Evolutionary conservation across 2,329 filamentous ascomycete genomes (phyloP).

Genomic region (Diaporthe velutina): DNA sequence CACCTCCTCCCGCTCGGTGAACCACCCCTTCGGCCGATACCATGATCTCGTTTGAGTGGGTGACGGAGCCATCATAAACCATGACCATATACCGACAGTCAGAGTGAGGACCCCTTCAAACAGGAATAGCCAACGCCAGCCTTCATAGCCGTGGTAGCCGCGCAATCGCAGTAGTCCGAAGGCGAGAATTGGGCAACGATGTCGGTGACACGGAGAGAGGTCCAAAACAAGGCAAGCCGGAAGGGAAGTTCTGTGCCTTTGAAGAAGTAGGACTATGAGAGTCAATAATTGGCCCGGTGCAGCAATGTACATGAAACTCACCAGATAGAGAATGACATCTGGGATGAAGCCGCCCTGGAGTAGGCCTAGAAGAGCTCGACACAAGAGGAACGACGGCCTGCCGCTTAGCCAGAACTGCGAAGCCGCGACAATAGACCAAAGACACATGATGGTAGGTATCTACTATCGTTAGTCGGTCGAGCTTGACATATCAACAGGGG

Average conservation of each 20-base stretch:
- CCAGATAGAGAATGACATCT: slow-evolving; percentile 50
- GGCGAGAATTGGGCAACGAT: slow-evolving; percentile 51
- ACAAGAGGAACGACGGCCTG: slow-evolving; percentile 47
- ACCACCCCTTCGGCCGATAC: slow-evolving; percentile 64
- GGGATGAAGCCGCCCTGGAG: slow-evolving; percentile 53
- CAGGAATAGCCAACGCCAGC: slow-evolving; percentile 62
- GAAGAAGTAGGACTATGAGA: slow-evolving; percentile 48
- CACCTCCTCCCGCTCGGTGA: slow-evolving; percentile 62
- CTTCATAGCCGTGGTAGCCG: slow-evolving; percentile 48
- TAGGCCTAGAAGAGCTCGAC: slow-evolving; percentile 49
- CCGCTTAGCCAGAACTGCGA: slow-evolving; percentile 49
- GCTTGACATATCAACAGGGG: rapidly evolving
- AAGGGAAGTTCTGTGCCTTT: slow-evolving; percentile 49
- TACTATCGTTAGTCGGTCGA: not conserved
- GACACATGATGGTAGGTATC: slow-evolving; percentile 52
- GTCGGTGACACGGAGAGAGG: slow-evolving; percentile 47
- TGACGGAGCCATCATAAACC: slow-evolving; percentile 60
- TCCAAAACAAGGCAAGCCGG: slow-evolving; percentile 52
- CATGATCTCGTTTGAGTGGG: slow-evolving; percentile 57
- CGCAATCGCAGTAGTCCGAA: slow-evolving; percentile 51
- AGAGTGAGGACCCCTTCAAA: slow-evolving; percentile 65
- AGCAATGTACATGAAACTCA: not conserved
- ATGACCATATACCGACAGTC: slow-evolving; percentile 56
- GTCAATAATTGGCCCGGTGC: too few relatives aligned
- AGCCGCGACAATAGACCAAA: slow-evolving; percentile 51